phyloP scores from a whole-genome alignment of 257 asterid genomes.

The Lavandula angustifolia region DNA sequence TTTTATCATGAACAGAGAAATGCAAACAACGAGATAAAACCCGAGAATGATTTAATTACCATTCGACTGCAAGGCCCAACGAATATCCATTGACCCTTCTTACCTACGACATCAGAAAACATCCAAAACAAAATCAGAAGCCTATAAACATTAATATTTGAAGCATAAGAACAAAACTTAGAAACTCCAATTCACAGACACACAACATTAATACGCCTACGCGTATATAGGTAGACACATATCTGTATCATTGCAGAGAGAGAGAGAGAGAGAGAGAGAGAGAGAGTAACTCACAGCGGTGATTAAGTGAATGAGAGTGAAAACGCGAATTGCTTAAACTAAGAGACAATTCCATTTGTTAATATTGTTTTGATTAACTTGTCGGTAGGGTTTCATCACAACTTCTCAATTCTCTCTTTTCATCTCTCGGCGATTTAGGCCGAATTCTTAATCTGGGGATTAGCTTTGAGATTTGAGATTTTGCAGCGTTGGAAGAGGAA shows the following conservation, averaged over 20 bases:
- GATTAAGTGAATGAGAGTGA: slow-evolving; percentile 30
- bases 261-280: neutral
- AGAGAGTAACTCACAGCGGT: slow-evolving; percentile 36
- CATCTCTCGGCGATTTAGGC: too few relatives aligned
- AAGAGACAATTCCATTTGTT: slow-evolving; percentile 44
- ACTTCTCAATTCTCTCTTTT: too few relatives aligned
- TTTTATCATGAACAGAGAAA: slow-evolving; percentile 1
- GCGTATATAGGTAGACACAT: too few relatives aligned
- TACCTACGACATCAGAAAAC: slow-evolving; percentile 37
- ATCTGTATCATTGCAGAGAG: too few relatives aligned
- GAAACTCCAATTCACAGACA: slow-evolving; percentile 23
- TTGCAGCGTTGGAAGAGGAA: too few relatives aligned
- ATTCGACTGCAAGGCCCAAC: slow-evolving; percentile 29
- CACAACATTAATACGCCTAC: neutral
- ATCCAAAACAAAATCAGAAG: slow-evolving; percentile 1
- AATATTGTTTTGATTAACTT: neutral
- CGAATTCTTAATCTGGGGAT: too few relatives aligned
- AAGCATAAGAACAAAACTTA: neutral
- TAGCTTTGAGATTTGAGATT: too few relatives aligned
- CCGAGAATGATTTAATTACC: slow-evolving; percentile 26
- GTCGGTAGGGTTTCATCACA: slow-evolving; percentile 15
- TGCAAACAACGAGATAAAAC: neutral
- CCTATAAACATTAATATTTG: neutral
- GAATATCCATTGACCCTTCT: slow-evolving; percentile 24
- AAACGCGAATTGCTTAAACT: slow-evolving; percentile 27